Percentiles rank a stretch among this genome's conserved stretches.
Evolutionary conservation across 148 eudicot species (phyloP).

Genomic region (Vaccinium macrocarpon): DNA sequence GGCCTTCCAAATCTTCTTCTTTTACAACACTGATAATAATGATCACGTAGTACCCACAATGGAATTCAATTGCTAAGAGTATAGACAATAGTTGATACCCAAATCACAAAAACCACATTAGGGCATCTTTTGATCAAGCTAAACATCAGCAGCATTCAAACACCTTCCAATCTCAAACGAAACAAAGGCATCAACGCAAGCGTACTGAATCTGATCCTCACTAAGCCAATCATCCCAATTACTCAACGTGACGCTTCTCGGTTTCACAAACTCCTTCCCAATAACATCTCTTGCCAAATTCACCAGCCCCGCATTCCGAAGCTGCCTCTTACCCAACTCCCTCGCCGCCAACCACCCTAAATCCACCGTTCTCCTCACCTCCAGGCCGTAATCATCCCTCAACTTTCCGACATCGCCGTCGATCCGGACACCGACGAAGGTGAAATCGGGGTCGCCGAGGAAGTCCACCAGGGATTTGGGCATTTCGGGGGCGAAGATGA

Average conservation of each 20-base stretch:
- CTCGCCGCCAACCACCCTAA: slow-evolving; percentile 8
- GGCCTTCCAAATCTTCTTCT: no score
- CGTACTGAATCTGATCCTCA: slow-evolving; percentile 16
- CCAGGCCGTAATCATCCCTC: neutral
- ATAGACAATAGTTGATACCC: neutral
- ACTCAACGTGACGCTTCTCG: slow-evolving; percentile 7
- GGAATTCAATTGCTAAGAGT: no score
- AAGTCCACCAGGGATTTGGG: slow-evolving; percentile 9
- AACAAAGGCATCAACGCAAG: slow-evolving; percentile 17
- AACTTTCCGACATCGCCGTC: neutral
- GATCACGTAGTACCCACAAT: no score
- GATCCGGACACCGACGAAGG: slow-evolving; percentile 16
- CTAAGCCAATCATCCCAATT: slow-evolving; percentile 20
- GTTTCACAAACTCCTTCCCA: slow-evolving; percentile 12
- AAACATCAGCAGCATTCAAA: neutral
- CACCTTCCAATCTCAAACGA: slow-evolving; percentile 13
- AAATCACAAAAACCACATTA: no score
- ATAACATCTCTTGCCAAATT: slow-evolving; percentile 1
- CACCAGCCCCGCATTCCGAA: slow-evolving; percentile 12
- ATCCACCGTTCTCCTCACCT: slow-evolving; percentile 2
- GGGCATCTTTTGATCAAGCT: no score
- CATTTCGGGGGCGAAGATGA: slow-evolving; percentile 6
- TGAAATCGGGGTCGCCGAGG: neutral
- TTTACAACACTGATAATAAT: no score
- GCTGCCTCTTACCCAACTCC: neutral